Evolutionary conservation across 2,329 filamentous ascomycete genomes (phyloP), one percentile per base, ranked within the genome.

Genomic region (Balansia obtecta): DNA sequence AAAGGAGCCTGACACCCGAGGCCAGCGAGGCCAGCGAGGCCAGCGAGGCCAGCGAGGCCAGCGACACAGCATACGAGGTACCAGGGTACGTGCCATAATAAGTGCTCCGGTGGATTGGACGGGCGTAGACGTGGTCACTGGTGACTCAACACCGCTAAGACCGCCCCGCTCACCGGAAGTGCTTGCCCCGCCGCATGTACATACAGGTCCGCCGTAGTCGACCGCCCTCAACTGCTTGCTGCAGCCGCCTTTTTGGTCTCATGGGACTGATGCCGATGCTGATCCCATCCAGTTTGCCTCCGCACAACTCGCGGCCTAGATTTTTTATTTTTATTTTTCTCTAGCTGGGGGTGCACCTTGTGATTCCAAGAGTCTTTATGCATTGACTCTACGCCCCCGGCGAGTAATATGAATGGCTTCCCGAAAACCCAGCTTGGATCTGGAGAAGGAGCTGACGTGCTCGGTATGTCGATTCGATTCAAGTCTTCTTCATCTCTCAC

Each of bases 401-500:
- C 13, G 22, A 32, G 22, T 62, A 58, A 57, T 58, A 65, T 68
- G 67, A 62, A 79, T 79, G 75, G 74, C 74, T 60, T 65, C 71
- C 56, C 67, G 71, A 61, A 73, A 70, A 58, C 67, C 71, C 54
- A 72, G 69, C 52, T 66, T 82, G 61, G 88, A 94, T 67, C 75
- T 96, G 59, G 93, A 96, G 71, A 91, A 85, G 68, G 93, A 98
- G 77, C 74, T 97, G 70, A 90, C 85, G 49, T 97, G 91, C 73
- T 95, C 91, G 65, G 90, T 95, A 77, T 71, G 86, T 27, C 27
- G 27, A 27, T 27, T 27, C 27, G 27, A 27, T 27, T 27, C 27
- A 27, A 27, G 27, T 27, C 5, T 8, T 27, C 27, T 27, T 27
- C 27, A 8, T 30, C n/a, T 11, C 30, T 45, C 41, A 11, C 45